Percentiles rank a stretch among this genome's conserved stretches.
Conservation (phyloP, 768 basidiomycete genomes). For the Amanita pseudoporphyria region DNA sequence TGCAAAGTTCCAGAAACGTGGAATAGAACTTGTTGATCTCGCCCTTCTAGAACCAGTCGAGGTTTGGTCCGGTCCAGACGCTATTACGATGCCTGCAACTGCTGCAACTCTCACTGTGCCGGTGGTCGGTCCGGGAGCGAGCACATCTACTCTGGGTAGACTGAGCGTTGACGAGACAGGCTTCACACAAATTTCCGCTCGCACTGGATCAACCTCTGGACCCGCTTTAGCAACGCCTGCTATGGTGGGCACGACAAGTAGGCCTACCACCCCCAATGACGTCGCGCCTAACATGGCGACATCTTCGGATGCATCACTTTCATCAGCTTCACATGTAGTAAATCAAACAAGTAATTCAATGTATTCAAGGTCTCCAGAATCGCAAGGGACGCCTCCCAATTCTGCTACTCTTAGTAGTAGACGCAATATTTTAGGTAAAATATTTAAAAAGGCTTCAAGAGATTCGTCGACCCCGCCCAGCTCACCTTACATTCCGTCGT, state of each 20-base stretch:
- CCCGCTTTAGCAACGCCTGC: neutral
- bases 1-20: slow-evolving; percentile 63
- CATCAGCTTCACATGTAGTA: slow-evolving; percentile 10
- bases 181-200: neutral
- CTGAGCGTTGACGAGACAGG: slow-evolving; percentile 23
- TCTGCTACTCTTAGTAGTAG: slow-evolving; percentile 18
- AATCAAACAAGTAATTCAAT: neutral
- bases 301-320: slow-evolving; percentile 20
- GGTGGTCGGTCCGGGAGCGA: neutral
- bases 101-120: neutral
- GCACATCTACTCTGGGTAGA: slow-evolving; percentile 7
- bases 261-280: slow-evolving; percentile 12
- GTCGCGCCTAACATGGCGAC: slow-evolving; percentile 11
- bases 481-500: slow-evolving; percentile 20
- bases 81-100: neutral
- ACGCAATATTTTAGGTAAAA: slow-evolving; percentile 57
- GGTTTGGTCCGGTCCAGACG: slow-evolving; percentile 41
- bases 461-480: slow-evolving; percentile 18
- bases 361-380: neutral
- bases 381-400: slow-evolving; percentile 9
- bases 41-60: slow-evolving; percentile 77
- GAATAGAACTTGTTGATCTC: slow-evolving; percentile 70
- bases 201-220: neutral
- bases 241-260: slow-evolving; percentile 2
- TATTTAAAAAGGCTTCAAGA: slow-evolving; percentile 50